These are phyloP conservation scores for Wickerhamomyces tratensis DNA, from an alignment of 805 yeast genomes.

Conservation along the genomic window DNA sequence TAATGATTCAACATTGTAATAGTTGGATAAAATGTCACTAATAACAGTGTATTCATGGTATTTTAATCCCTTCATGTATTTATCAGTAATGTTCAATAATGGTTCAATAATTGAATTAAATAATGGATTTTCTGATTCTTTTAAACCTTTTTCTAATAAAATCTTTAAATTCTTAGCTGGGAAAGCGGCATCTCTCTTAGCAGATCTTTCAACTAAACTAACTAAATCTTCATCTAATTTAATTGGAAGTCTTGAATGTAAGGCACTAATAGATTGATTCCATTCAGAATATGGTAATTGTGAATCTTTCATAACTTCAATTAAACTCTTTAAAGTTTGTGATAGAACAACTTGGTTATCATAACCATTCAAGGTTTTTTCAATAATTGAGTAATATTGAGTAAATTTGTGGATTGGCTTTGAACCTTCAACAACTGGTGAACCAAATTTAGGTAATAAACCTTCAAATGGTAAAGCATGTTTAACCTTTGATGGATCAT, in stretches of 20 bases:
- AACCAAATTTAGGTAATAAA: constrained; percentile 81
- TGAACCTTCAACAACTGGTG: constrained; percentile 73
- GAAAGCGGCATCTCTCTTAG: constrained; percentile 67
- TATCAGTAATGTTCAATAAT: constrained; percentile 54
- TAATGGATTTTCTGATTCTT: constrained; percentile 43
- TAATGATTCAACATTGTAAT: constrained; percentile 66
- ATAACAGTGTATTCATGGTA: constrained; percentile 80
- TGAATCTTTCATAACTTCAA: constrained; percentile 65
- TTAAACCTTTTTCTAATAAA: constrained; percentile 50
- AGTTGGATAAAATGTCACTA: constrained; percentile 58
- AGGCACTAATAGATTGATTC: constrained; percentile 75
- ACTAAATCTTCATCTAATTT: constrained; percentile 62
- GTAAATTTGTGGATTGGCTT: constrained; percentile 74
- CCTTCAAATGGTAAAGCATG: constrained; percentile 96
- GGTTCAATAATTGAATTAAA: constrained; percentile 62
- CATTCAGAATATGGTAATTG: constrained; percentile 92
- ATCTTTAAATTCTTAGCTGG: constrained; percentile 83
- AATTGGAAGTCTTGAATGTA: constrained; percentile 82
- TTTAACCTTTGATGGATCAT: constrained; percentile 94
- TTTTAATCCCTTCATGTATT: constrained; percentile 65
- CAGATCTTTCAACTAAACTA: constrained; percentile 56
- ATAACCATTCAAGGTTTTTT: constrained; percentile 79
- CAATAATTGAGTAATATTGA: constrained; percentile 46
- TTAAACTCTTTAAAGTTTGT: constrained; percentile 63
- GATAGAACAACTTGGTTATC: constrained; percentile 95